These are phyloP conservation scores for Fusarium sterilihyphosum DNA, from an alignment of 2,329 filamentous ascomycete species.

Conservation along the genomic window DNA sequence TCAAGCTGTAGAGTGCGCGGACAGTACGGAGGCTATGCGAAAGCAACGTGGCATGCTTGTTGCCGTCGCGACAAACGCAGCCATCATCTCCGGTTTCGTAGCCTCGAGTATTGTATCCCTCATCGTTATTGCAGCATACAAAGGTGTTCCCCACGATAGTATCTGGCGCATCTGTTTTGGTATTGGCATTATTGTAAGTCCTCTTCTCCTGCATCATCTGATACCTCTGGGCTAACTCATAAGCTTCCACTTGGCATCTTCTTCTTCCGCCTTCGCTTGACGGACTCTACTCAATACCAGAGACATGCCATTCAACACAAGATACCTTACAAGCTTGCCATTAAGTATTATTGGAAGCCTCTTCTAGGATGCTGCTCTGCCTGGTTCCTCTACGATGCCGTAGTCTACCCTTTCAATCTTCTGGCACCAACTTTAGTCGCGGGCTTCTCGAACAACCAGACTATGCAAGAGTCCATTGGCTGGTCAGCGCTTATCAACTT, in stretches of 20 bases:
- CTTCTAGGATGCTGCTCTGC: not conserved
- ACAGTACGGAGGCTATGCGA: not conserved
- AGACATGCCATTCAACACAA: not conserved
- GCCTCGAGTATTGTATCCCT: not conserved
- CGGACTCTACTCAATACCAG: not conserved
- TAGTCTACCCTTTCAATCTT: not conserved
- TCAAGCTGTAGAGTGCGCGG: not conserved
- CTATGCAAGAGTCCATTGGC: not conserved
- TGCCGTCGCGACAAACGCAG: not conserved
- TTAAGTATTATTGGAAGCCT: not conserved
- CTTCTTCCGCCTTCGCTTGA: not conserved
- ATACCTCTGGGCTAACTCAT: not conserved
- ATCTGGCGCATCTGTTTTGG: not conserved
- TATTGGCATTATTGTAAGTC: not conserved
- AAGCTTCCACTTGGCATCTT: not conserved
- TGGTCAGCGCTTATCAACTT: not conserved
- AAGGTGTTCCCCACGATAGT: not conserved
- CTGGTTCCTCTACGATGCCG: slow-evolving; percentile 1
- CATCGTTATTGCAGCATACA: not conserved
- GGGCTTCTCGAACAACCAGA: not conserved
- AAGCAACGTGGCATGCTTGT: not conserved
- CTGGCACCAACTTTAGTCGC: not conserved
- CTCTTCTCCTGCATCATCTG: fast-evolving
- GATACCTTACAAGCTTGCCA: not conserved
- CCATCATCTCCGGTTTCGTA: not conserved